A percentile compares a stretch with the other conserved stretches of the same genome.
Evolutionary conservation across 805 yeast genomes (phyloP).

Genomic region (Saturnispora besseyi): DNA sequence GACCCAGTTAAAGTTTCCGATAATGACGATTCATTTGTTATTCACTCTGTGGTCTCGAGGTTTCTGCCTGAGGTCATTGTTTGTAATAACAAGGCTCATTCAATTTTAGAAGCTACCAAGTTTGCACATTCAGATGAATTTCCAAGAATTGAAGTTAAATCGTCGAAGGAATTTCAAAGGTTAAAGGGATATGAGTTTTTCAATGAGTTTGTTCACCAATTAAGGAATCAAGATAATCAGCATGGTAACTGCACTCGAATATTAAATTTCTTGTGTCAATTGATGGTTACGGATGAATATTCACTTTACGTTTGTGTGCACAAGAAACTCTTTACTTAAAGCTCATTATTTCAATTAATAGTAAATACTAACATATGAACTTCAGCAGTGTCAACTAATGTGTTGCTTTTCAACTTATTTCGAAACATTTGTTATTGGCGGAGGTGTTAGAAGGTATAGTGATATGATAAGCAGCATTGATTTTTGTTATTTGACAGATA

Average conservation of each 20-base stretch:
- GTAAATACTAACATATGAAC: too few relatives aligned
- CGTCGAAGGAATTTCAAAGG: constrained; percentile 12
- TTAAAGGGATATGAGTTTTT: constrained; percentile 11
- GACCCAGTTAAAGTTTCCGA: constrained; percentile 6
- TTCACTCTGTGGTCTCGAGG: not conserved
- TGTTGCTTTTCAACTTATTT: constrained; percentile 9
- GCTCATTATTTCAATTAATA: too few relatives aligned
- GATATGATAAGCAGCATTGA: constrained; percentile 8
- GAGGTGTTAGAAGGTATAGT: not conserved
- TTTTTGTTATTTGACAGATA: constrained; percentile 4
- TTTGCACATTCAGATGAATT: not conserved
- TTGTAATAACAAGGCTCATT: constrained; percentile 7
- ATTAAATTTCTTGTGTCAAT: constrained; percentile 1
- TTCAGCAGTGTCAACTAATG: constrained; percentile 6
- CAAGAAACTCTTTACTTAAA: too few relatives aligned
- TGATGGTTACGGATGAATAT: constrained; percentile 4
- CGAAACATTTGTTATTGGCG: constrained; percentile 4
- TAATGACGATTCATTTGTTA: not conserved
- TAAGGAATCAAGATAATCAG: not conserved
- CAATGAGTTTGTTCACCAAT: constrained; percentile 2
- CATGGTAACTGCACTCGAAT: not conserved
- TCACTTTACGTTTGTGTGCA: constrained; percentile 6
- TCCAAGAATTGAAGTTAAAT: constrained; percentile 8
- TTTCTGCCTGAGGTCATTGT: constrained; percentile 9
- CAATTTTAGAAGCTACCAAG: not conserved